Evolutionary conservation across 805 yeast species (phyloP).

Genomic region (Kodamaea sagamina): DNA sequence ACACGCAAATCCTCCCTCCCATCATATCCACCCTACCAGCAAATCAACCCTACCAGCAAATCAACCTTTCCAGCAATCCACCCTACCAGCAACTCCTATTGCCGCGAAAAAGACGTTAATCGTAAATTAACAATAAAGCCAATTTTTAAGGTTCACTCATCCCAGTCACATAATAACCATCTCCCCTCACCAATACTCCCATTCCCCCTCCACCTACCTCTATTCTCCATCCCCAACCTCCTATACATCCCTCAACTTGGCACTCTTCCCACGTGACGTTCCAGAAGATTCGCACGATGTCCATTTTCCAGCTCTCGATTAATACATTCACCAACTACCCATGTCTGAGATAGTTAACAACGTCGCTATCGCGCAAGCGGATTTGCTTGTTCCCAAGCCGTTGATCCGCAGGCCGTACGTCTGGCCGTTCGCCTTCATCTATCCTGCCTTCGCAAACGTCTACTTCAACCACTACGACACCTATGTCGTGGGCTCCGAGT

Average conservation of each 20-base stretch:
- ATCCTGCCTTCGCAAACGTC: conserved; percentile 70
- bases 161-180: no score
- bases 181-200: not conserved
- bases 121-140: no score
- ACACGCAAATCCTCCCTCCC: no score
- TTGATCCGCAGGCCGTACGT: conserved; percentile 68
- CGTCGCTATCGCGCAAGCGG: conserved; percentile 70
- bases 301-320: conserved; percentile 3
- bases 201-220: not conserved
- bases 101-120: no score
- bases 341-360: conserved; percentile 60
- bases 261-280: conserved; percentile 3
- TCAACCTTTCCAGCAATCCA: no score
- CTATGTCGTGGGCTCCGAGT: conserved; percentile 85
- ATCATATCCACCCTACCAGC: no score
- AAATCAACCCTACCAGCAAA: no score
- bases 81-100: no score
- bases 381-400: conserved; percentile 71
- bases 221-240: not conserved
- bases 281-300: conserved; percentile 9
- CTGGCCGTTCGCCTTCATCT: conserved; percentile 76
- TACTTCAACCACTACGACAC: conserved; percentile 71
- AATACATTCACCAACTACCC: not conserved
- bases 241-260: not conserved
- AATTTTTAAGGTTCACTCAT: no score